Conservation (phyloP, 345 rosid species). For the Corchorus capsularis region DNA sequence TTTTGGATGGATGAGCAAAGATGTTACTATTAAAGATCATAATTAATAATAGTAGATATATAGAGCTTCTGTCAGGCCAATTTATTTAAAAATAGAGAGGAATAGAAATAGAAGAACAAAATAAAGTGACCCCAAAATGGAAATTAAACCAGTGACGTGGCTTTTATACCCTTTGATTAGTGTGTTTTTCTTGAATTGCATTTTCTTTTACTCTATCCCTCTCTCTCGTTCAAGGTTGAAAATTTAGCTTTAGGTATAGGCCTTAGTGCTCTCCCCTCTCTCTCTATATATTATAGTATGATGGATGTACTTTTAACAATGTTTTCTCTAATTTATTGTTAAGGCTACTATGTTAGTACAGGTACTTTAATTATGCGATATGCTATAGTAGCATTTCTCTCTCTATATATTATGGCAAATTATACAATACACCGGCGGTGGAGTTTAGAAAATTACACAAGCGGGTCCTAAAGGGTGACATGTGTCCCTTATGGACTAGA, state of each 20-base stretch:
- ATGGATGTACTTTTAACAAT: background rate
- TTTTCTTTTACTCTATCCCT: background rate
- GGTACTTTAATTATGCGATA: background rate
- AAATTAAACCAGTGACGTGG: background rate
- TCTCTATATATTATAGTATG: background rate
- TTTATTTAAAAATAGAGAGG: background rate
- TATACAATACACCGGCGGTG: too few species aligned
- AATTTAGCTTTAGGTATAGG: slow-evolving; percentile 7
- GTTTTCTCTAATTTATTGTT: background rate
- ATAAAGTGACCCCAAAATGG: background rate
- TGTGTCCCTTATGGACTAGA: too few species aligned
- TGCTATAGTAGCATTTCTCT: background rate
- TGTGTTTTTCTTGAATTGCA: background rate
- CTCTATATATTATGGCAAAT: background rate
- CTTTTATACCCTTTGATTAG: background rate
- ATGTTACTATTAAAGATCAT: background rate
- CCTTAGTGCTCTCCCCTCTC: background rate
- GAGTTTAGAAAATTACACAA: too few species aligned
- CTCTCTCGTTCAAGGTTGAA: slow-evolving; percentile 12
- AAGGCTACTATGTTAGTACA: background rate
- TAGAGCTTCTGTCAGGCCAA: background rate
- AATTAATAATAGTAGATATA: background rate
- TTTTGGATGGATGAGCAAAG: background rate
- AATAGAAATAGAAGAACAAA: background rate
- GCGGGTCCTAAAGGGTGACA: too few species aligned